Evolutionary conservation across 208 protist species (phyloP).

Genomic region (Trichomonas vaginalis): DNA sequence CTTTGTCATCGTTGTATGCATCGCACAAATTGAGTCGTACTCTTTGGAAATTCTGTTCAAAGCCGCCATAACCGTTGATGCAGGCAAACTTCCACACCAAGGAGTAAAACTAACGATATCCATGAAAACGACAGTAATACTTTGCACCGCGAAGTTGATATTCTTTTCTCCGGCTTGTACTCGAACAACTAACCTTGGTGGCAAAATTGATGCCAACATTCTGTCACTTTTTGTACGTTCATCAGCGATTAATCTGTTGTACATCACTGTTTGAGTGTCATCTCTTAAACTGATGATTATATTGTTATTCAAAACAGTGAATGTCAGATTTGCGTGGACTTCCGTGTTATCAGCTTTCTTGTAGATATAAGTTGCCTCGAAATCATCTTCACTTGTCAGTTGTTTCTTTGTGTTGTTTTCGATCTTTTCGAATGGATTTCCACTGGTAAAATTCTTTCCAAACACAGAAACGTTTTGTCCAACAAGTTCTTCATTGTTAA

Average conservation of each 20-base stretch:
- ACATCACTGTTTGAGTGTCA: background rate
- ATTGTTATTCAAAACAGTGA: background rate
- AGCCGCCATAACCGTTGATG: background rate
- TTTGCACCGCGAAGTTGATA: background rate
- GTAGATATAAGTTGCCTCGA: background rate
- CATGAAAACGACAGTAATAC: background rate
- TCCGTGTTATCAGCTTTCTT: background rate
- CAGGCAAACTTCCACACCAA: background rate
- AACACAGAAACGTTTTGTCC: background rate
- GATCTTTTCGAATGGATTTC: background rate
- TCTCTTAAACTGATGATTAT: background rate
- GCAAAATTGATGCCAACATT: background rate
- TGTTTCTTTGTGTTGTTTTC: background rate
- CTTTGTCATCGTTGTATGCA: background rate
- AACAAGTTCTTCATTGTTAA: background rate
- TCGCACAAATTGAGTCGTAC: background rate
- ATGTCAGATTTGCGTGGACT: background rate
- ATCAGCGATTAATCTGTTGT: background rate
- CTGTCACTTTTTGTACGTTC: background rate
- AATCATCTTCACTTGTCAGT: background rate
- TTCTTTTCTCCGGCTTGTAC: conserved; percentile 3
- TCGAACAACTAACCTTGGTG: background rate
- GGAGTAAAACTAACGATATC: background rate
- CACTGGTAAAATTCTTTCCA: background rate
- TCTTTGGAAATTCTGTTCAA: background rate